phyloP scores from a whole-genome alignment of 768 basidiomycete genomes.

The Terana coerulea region DNA sequence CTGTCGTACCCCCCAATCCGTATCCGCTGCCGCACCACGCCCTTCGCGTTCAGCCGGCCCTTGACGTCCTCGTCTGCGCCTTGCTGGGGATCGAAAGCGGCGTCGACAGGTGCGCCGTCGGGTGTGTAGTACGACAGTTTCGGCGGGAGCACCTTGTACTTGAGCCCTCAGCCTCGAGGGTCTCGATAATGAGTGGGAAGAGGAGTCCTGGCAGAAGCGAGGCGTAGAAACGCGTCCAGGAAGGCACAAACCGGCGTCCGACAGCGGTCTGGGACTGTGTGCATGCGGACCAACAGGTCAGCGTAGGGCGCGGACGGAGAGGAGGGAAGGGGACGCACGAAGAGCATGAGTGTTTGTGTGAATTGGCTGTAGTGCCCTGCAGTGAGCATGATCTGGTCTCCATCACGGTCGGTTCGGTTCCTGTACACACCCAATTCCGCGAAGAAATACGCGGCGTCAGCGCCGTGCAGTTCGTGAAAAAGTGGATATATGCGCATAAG shows the following conservation, averaged over 20 bases:
- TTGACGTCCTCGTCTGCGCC: constrained; percentile 5
- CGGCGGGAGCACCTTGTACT: constrained; percentile 40
- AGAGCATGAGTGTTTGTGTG: constrained; percentile 75
- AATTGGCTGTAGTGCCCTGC: constrained; percentile 64
- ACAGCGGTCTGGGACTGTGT: constrained; percentile 77
- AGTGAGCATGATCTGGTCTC: constrained; percentile 57
- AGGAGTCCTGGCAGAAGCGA: constrained; percentile 50
- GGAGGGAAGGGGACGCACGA: constrained; percentile 51
- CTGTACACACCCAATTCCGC: no score
- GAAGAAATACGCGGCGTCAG: no score
- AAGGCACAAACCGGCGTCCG: constrained; percentile 67
- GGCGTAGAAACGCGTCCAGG: constrained; percentile 81
- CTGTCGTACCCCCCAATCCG: constrained; percentile 68
- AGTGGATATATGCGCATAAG: no score
- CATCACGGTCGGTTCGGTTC: constrained; percentile 42
- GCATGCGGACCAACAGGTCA: neutral
- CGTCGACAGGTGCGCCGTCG: neutral
- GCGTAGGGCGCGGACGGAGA: no score
- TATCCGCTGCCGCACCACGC: constrained; percentile 23
- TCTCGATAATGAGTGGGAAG: constrained; percentile 49
- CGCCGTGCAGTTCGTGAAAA: no score
- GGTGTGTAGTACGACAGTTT: neutral
- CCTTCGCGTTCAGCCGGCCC: constrained; percentile 4
- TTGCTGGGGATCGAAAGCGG: constrained; percentile 1
- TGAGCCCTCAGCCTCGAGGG: constrained; percentile 44